phyloP scores from a whole-genome alignment of 2,329 filamentous ascomycete species.

The Fusarium sulawesiense region DNA sequence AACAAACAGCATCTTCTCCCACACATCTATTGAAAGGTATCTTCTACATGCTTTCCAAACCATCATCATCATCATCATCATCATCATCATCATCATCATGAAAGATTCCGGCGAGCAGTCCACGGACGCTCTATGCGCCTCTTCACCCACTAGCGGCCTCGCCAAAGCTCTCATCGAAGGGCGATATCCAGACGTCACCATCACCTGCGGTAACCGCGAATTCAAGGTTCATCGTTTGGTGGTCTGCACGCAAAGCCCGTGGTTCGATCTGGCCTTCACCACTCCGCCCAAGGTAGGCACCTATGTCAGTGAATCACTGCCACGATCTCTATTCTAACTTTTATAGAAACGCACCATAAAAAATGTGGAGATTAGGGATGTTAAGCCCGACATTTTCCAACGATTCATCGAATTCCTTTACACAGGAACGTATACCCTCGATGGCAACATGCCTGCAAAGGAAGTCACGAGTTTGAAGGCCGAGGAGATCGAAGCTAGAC shows the following conservation, averaged over 20 bases:
- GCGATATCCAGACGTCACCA: conserved; percentile 50
- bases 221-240: conserved; percentile 52
- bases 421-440: conserved; percentile 40
- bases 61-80: neutral
- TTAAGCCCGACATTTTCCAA: conserved; percentile 45
- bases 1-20: neutral
- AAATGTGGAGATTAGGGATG: conserved; percentile 45
- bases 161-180: neutral
- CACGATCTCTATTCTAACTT: neutral
- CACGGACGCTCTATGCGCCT: conserved; percentile 5
- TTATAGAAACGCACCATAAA: conserved; percentile 1
- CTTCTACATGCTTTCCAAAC: neutral
- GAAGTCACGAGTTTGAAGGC: neutral
- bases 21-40: neutral
- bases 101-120: neutral
- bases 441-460: neutral
- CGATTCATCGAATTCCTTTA: conserved; percentile 51
- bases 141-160: neutral
- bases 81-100: neutral
- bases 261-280: conserved; percentile 46
- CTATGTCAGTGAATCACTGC: conserved; percentile 2
- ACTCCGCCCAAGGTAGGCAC: conserved; percentile 41
- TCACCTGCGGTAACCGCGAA: conserved; percentile 45
- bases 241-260: conserved; percentile 51
- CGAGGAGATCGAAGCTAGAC: conserved; percentile 15